Conservation (phyloP, 2,329 filamentous ascomycete species). For the Bipolaris cookei region DNA sequence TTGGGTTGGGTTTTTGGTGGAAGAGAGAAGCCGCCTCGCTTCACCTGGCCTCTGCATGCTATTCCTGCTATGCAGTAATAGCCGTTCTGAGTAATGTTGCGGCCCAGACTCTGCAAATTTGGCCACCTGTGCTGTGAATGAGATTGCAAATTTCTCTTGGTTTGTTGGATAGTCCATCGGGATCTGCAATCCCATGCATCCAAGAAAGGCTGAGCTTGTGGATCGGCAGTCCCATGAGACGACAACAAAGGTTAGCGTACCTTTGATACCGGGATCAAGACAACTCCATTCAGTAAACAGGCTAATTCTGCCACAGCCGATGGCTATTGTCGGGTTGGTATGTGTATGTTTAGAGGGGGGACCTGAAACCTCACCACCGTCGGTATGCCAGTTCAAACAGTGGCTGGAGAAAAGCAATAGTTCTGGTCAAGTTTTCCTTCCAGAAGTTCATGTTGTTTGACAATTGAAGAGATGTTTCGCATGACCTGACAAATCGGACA, state of each 20-base stretch:
- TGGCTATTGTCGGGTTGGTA: background rate
- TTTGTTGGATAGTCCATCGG: background rate
- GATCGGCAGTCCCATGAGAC: background rate
- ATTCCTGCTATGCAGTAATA: conserved; percentile 10
- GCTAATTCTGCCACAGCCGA: background rate
- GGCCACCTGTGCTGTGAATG: background rate
- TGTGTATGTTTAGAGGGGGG: background rate
- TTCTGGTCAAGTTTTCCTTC: background rate
- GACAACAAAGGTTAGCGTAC: background rate
- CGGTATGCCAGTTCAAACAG: background rate
- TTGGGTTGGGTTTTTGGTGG: background rate
- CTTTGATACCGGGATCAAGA: background rate
- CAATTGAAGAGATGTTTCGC: background rate
- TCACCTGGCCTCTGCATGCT: conserved; percentile 3
- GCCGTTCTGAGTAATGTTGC: background rate
- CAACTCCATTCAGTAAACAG: background rate
- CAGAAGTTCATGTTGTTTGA: background rate
- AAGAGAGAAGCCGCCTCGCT: background rate
- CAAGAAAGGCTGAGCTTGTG: background rate
- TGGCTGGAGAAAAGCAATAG: background rate
- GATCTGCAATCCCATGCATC: conserved; percentile 4
- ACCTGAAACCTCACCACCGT: background rate
- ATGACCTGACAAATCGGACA: background rate
- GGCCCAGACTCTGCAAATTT: background rate
- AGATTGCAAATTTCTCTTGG: background rate